Evolutionary conservation across 495 filamentous ascomycete genomes (phyloP).

Genomic region (Saxophila tyrrhenica): DNA sequence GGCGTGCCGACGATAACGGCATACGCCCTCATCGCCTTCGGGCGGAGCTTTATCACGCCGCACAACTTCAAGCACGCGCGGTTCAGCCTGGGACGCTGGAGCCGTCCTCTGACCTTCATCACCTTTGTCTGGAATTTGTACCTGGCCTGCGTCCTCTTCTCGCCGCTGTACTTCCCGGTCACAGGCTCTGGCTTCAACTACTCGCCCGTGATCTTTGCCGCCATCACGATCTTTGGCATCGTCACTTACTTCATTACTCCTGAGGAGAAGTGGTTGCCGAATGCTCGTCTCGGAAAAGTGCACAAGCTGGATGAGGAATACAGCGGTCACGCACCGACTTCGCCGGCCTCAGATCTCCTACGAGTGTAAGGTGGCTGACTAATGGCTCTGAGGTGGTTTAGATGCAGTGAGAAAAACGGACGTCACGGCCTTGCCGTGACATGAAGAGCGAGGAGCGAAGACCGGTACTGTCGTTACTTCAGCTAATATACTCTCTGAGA

Average conservation of each 20-base stretch:
- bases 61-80: constrained; percentile 24
- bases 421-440: no score
- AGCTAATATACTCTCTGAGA: no score
- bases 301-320: constrained; percentile 21
- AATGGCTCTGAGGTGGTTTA: no score
- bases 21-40: constrained; percentile 44
- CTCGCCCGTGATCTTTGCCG: constrained; percentile 23
- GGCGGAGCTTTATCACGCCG: constrained; percentile 36
- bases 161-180: constrained; percentile 23
- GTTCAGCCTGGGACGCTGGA: constrained; percentile 22
- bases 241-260: constrained; percentile 21
- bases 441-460: no score
- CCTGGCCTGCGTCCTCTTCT: constrained; percentile 22
- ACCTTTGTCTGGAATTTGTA: constrained; percentile 25
- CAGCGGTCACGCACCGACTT: no score
- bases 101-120: constrained; percentile 22
- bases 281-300: constrained; percentile 21
- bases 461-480: no score
- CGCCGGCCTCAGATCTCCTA: no score
- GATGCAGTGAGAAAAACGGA: no score
- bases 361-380: no score
- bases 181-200: constrained; percentile 22
- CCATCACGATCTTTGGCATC: constrained; percentile 23
- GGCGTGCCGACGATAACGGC: constrained; percentile 41
- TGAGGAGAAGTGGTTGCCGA: constrained; percentile 23